phyloP scores from a whole-genome alignment of 805 yeast genomes.

The Pichia gijzeniarum region DNA sequence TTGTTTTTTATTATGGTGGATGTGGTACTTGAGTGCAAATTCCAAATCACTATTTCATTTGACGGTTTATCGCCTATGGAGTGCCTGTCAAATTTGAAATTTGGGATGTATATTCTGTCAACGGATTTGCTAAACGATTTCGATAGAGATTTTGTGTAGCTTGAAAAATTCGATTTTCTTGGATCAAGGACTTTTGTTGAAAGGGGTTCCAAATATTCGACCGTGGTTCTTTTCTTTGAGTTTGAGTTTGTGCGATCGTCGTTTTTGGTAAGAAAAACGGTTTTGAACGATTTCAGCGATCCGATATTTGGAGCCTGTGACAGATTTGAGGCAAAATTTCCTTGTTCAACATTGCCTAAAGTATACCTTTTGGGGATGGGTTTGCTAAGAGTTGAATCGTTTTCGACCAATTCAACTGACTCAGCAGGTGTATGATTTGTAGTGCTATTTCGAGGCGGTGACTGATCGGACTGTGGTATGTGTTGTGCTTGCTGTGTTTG shows the following conservation, averaged over 20 bases:
- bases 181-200: constrained; percentile 18
- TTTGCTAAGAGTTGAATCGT: neutral
- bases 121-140: constrained; percentile 6
- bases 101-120: constrained; percentile 17
- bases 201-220: constrained; percentile 7
- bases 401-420: too few species aligned
- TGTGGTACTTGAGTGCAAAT: constrained; percentile 49
- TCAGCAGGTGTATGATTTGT: too few species aligned
- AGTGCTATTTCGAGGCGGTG: too few species aligned
- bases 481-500: neutral
- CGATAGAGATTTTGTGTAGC: constrained; percentile 9
- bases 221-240: neutral
- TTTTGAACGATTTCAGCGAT: constrained; percentile 4
- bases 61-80: constrained; percentile 74
- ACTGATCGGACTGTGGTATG: too few species aligned
- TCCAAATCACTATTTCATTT: constrained; percentile 63
- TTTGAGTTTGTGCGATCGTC: neutral
- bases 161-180: constrained; percentile 11
- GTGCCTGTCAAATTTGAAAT: constrained; percentile 51
- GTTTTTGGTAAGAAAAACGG: neutral
- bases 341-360: neutral
- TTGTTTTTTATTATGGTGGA: constrained; percentile 42
- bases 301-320: neutral
- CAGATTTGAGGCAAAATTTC: constrained; percentile 3
- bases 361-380: constrained; percentile 5